Evolutionary conservation across 129 eudicot genomes (phyloP), one percentile per base, ranked within the genome.

Genomic region (Calendula officinalis): DNA sequence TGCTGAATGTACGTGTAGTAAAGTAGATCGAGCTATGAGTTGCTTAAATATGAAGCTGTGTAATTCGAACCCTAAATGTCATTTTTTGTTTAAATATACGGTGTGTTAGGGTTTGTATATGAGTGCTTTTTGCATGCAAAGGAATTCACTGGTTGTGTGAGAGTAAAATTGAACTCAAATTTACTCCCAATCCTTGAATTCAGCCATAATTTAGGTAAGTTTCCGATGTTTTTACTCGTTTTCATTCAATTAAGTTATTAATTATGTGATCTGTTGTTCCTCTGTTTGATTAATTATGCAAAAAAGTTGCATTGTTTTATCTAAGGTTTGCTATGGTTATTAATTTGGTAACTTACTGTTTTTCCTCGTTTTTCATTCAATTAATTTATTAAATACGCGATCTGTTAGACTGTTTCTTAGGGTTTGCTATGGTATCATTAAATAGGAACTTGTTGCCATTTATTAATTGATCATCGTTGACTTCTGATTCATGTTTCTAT

Each of bases 161-260:
- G 2, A 22, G 30, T 22, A 22, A 22, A 22, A 22, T 22, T 44
- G 6, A 69, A 69, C 74, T 69, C 56, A 57, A 69, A 57, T 69
- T 13, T 45, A 30, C 74, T 57, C 5, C 10, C 9, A n/a, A 46
- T 34, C 30, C 12, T 46, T 10, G 27, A 58, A 47, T 58, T 69
- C 57, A 6, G 48, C 57, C 49, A 34, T 47, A 58, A 69, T 67
- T 67, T 67, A 54, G 14, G 63, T 54, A 54, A 54, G 63, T 54
- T 10, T 67, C 41, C 41, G 6, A 69, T 69, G 40, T 46, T n/a
- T n/a, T 12, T 6, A 57, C 59, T 58, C 52, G 65, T 56, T 45
- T 56, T 44, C 4, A 16, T 58, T 45, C 58, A 35, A 35, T 46
- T 34, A 58, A 69, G 49, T 45, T 46, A 17, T 57, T 39, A 40